Conservation (phyloP, 257 asterid species). For the Solanum bulbocastanum region DNA sequence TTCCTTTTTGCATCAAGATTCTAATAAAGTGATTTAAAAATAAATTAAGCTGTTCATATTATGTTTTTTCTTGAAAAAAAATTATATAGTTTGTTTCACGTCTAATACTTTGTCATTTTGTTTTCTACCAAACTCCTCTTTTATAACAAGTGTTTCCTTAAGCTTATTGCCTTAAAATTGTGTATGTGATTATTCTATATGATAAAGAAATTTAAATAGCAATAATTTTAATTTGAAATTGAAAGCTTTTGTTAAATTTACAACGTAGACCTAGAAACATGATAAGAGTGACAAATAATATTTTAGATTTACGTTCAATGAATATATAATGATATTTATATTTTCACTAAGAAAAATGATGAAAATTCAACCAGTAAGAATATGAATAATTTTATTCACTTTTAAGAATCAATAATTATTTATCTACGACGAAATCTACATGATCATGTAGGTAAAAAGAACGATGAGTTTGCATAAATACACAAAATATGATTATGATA, state of each 20-base stretch:
- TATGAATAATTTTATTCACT: neutral
- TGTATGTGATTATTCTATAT: neutral
- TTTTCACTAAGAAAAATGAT: too few relatives aligned
- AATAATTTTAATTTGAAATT: neutral
- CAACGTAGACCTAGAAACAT: too few relatives aligned
- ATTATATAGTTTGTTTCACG: neutral
- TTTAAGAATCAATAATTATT: neutral
- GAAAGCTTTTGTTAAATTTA: neutral
- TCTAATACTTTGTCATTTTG: neutral
- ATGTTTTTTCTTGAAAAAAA: neutral
- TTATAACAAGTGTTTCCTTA: neutral
- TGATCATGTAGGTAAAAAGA: neutral
- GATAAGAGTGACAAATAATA: neutral
- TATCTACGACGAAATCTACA: neutral
- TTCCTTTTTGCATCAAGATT: neutral
- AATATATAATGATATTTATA: too few relatives aligned
- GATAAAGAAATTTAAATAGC: too few relatives aligned
- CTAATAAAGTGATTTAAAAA: neutral
- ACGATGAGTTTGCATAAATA: too few relatives aligned
- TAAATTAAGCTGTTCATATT: neutral
- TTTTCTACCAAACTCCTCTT: neutral
- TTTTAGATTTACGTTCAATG: too few relatives aligned
- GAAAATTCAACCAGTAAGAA: neutral
- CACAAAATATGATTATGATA: neutral
- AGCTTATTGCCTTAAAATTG: neutral